Evolutionary conservation across 495 filamentous ascomycete genomes (phyloP).

Genomic region (Antarctomyces pellizariae): DNA sequence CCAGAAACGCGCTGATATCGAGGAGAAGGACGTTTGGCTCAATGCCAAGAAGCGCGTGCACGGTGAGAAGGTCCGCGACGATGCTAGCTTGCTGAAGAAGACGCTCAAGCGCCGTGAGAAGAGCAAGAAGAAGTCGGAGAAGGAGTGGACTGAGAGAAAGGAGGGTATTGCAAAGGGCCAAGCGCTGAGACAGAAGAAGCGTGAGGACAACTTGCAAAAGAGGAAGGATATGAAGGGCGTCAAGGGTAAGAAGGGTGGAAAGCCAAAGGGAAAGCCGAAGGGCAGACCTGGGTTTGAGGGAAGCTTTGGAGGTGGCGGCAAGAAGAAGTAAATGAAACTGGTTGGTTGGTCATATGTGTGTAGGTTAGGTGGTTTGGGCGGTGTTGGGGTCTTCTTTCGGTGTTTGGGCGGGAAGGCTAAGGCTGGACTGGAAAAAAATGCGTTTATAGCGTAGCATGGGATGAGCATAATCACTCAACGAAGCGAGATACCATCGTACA

Average conservation of each 20-base stretch:
- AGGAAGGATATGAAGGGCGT: slow-evolving; percentile 48
- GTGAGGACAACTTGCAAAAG: slow-evolving; percentile 72
- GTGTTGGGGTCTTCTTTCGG: no score
- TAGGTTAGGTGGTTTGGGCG: no score
- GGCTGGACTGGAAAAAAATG: no score
- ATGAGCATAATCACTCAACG: no score
- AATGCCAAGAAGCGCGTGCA: slow-evolving; percentile 75
- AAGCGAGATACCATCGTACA: no score
- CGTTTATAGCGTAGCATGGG: no score
- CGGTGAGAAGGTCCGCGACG: slow-evolving; percentile 76
- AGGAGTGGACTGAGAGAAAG: slow-evolving; percentile 68
- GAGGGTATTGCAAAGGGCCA: slow-evolving; percentile 53
- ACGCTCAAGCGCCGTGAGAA: slow-evolving; percentile 81
- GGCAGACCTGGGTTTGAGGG: slow-evolving; percentile 72
- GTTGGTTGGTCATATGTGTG: no score
- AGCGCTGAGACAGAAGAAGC: slow-evolving; percentile 61
- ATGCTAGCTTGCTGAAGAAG: slow-evolving; percentile 78
- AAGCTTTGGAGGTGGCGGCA: slow-evolving; percentile 41
- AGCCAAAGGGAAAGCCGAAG: slow-evolving; percentile 24
- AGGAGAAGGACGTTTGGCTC: slow-evolving; percentile 86
- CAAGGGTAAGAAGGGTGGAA: slow-evolving; percentile 30
- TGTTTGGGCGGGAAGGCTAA: no score
- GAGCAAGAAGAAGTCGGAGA: slow-evolving; percentile 68
- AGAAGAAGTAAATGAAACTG: slow-evolving; percentile 10
- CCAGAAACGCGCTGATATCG: slow-evolving; percentile 57